These are phyloP conservation scores for Metarhizium brunneum DNA, from an alignment of 2,329 filamentous ascomycete species.

Conservation along the genomic window DNA sequence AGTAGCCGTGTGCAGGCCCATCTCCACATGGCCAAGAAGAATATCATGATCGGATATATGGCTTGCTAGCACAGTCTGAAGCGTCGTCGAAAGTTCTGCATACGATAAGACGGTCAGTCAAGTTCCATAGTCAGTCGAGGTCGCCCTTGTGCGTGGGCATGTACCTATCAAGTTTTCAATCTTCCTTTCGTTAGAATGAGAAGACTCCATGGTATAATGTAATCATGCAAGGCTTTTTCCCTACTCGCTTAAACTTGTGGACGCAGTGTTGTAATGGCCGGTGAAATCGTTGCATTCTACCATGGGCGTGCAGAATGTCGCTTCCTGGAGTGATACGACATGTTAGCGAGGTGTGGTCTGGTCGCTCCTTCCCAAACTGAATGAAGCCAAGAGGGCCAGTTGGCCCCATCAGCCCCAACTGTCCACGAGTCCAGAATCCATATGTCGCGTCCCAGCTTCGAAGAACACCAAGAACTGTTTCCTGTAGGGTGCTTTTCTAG, in stretches of 20 bases:
- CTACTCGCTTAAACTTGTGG: background rate
- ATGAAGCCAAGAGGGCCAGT: background rate
- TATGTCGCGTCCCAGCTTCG: background rate
- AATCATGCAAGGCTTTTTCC: background rate
- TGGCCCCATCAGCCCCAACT: background rate
- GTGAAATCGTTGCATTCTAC: background rate
- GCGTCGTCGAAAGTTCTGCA: constrained; percentile 19
- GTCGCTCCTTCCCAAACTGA: background rate
- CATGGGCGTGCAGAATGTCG: background rate
- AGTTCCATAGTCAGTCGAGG: background rate
- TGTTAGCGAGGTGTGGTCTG: background rate
- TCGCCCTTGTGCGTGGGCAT: background rate
- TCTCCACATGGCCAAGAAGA: constrained; percentile 24
- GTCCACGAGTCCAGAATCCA: background rate
- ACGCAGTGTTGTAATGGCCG: background rate
- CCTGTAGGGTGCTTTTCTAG: background rate
- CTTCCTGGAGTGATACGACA: background rate
- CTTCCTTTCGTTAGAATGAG: background rate
- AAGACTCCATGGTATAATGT: background rate
- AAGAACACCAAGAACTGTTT: background rate
- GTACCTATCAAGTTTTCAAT: background rate
- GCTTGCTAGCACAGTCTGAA: constrained; percentile 15
- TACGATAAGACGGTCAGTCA: background rate
- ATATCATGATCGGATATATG: constrained; percentile 19
- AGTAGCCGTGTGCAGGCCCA: constrained; percentile 16